Evolutionary conservation across 345 rosid genomes (phyloP), one percentile per base, ranked within the genome.

Genomic region (Mangifera indica): DNA sequence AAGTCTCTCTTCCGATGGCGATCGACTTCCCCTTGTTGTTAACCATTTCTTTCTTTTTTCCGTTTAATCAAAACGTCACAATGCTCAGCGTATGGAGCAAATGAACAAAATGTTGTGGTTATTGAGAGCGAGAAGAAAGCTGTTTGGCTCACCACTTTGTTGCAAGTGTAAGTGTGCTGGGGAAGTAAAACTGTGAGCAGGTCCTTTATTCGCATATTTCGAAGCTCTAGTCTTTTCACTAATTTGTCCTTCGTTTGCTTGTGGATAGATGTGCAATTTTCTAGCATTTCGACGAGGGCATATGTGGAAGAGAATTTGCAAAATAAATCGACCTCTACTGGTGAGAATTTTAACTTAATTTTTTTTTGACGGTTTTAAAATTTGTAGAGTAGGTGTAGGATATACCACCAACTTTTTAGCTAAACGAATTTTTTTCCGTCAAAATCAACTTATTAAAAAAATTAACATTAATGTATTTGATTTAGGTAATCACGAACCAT

Each of bases 11-110:
- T n/a, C 55, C 64, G 5, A 58, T 25, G 14, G 73, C 73, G 54
- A 70, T 32, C 55, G 62, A 49, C 65, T 70, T 58, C 55, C 73
- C 73, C 44, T 70, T 70, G 55, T 68, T 21, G 8, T 52, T 66
- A 14, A 48, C 74, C 74, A 60, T 71, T 15, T 71, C 49, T 40
- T 6, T 37, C 8, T 9, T 60, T 40, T 6, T 37, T 37, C 42
- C 42, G 42, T 37, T 37, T 5, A 37, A 37, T 37, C 42, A 37
- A 37, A 29, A 22, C 48, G 34, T 37, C 49, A 15, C 73, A 58
- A 44, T 52, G 53, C 52, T 52, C 42, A 25, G 64, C 20, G 13
- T 15, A 46, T 32, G 12, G 9, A 52, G 54, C 20, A 34, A 18
- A 12, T 26, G n/a, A 66, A 60, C 52, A 53, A 21, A 46, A 32